These are phyloP conservation scores for Xanthoceras sorbifolium DNA, from an alignment of 345 rosid genomes.

Conservation along the genomic window DNA sequence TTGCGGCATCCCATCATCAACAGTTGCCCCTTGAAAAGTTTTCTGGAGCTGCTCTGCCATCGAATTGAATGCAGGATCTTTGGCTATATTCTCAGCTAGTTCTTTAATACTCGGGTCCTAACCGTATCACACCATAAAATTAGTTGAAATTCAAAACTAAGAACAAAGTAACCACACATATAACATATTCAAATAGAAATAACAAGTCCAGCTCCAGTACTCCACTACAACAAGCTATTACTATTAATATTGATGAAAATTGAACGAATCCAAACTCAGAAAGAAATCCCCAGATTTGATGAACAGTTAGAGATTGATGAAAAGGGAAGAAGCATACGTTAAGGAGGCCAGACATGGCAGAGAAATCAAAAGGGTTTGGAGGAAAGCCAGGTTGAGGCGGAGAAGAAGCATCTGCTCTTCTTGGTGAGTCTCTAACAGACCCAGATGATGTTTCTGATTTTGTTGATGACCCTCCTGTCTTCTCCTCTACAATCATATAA, in stretches of 20 bases:
- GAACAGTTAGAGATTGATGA: not conserved
- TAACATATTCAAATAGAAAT: not conserved
- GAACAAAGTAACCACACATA: not conserved
- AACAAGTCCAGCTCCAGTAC: not conserved
- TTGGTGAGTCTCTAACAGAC: constrained; percentile 37
- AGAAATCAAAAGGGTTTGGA: constrained; percentile 88
- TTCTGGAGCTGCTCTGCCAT: constrained; percentile 97
- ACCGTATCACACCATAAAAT: not conserved
- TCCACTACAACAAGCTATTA: not conserved
- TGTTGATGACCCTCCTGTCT: constrained; percentile 37
- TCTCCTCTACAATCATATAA: constrained; percentile 49
- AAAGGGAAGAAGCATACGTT: constrained; percentile 47
- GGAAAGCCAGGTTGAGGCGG: constrained; percentile 37
- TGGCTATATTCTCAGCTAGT: constrained; percentile 90
- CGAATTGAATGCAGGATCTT: constrained; percentile 90
- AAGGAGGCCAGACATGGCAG: constrained; percentile 77
- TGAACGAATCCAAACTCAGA: not conserved
- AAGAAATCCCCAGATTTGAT: not conserved
- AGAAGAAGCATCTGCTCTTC: constrained; percentile 37
- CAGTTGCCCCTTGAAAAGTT: constrained; percentile 61
- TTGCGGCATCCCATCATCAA: constrained; percentile 59
- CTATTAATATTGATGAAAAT: not conserved
- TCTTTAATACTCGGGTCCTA: constrained; percentile 96
- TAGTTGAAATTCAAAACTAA: not conserved
- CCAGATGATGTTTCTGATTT: constrained; percentile 57